Percentiles rank a stretch among this genome's conserved stretches.
Evolutionary conservation across 108 stramenopile genomes (phyloP).

Genomic region (Aureococcus anophagefferens): DNA sequence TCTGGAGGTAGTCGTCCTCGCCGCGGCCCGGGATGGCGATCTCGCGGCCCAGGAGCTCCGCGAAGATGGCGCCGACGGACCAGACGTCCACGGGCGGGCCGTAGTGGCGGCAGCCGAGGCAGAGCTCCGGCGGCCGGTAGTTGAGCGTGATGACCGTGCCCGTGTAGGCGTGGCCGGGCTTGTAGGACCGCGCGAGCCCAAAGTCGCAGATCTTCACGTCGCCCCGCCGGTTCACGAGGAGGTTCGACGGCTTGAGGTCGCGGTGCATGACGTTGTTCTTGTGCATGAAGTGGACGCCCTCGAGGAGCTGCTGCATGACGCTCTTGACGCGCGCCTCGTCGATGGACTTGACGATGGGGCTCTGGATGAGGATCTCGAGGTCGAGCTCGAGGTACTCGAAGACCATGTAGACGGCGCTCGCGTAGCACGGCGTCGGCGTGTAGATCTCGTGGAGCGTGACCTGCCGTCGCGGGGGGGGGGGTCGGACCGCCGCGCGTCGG

Average conservation of each 20-base stretch:
- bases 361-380: not conserved
- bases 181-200: conserved; percentile 84
- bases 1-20: not conserved
- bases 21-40: conserved; percentile 19
- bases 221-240: conserved; percentile 72
- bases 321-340: not conserved
- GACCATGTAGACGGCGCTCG: not conserved
- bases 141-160: conserved; percentile 23
- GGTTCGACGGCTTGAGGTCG: conserved; percentile 85
- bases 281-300: conserved; percentile 83
- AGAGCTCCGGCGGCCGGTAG: conserved; percentile 34
- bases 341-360: not conserved
- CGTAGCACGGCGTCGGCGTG: not conserved
- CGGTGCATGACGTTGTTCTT: conserved; percentile 83
- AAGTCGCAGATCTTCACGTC: conserved; percentile 91
- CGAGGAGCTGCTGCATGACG: conserved; percentile 57
- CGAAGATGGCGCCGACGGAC: conserved; percentile 30
- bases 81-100: conserved; percentile 25
- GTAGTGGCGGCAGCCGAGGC: conserved; percentile 21
- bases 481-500: no score
- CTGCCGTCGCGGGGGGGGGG: no score
- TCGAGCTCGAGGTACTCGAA: not conserved
- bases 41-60: conserved; percentile 17
- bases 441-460: not conserved
- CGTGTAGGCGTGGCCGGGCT: conserved; percentile 16